Percentiles rank a stretch among this genome's conserved stretches.
Evolutionary conservation across 306 rosid species (phyloP).

Genomic region (Quercus engelmannii): DNA sequence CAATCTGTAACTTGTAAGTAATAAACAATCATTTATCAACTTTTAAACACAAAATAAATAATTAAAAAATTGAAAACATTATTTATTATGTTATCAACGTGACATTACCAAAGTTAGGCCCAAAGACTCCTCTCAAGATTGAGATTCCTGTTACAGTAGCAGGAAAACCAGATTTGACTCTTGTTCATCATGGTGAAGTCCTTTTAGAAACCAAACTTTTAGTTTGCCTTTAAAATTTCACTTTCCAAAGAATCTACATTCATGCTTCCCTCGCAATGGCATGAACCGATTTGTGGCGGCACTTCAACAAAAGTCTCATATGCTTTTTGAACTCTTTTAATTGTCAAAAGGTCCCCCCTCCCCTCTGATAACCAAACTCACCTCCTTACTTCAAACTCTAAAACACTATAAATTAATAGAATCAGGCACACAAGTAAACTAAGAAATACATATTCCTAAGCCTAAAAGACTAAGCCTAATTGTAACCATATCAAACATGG

Average conservation of each 20-base stretch:
- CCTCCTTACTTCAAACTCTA: background rate
- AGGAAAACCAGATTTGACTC: conserved; percentile 11
- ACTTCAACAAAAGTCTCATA: conserved; percentile 23
- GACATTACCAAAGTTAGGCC: background rate
- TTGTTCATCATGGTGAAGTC: background rate
- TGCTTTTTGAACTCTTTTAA: background rate
- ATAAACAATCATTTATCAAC: too few species aligned
- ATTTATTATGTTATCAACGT: too few species aligned
- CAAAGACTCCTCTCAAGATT: background rate
- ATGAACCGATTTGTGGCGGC: conserved; percentile 17
- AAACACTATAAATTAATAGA: conserved; percentile 53
- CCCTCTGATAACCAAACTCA: background rate
- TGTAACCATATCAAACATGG: conserved; percentile 28
- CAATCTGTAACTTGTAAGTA: too few species aligned
- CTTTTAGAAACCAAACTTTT: conserved; percentile 13
- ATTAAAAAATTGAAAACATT: too few species aligned
- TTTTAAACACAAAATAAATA: too few species aligned
- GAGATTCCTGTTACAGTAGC: background rate
- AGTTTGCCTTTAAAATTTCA: conserved; percentile 14
- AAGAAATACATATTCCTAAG: background rate
- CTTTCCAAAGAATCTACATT: conserved; percentile 29
- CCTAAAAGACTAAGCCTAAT: background rate
- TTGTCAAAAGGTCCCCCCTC: background rate
- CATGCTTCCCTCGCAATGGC: conserved; percentile 20
- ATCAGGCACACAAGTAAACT: conserved; percentile 18